phyloP scores from a whole-genome alignment of 495 filamentous ascomycete genomes.

The Penicillium angulare region DNA sequence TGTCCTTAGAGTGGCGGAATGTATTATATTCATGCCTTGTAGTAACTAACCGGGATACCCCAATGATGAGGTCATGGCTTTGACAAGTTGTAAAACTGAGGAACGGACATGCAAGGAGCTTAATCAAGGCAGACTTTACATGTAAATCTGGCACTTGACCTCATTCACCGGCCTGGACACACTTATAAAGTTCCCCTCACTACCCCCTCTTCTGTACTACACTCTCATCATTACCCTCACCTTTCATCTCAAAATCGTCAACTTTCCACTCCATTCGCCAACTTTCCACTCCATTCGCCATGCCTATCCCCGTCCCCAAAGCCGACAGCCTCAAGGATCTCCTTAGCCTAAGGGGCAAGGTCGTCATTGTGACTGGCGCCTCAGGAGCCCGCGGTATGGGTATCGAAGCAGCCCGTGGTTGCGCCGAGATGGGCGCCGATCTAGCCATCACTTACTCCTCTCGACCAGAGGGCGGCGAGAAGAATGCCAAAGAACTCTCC shows the following conservation, averaged over 20 bases:
- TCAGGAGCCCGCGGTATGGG: slow-evolving; percentile 70
- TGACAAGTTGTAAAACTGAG: neutral
- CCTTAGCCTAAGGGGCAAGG: slow-evolving; percentile 71
- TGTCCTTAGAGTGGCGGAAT: neutral
- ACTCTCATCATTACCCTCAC: neutral
- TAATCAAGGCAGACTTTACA: slow-evolving; percentile 1
- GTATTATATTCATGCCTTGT: neutral
- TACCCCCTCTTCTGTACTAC: neutral
- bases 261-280: neutral
- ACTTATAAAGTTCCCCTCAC: neutral
- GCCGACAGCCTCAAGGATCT: slow-evolving; percentile 59
- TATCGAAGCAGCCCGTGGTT: slow-evolving; percentile 69
- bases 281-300: slow-evolving; percentile 12
- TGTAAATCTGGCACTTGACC: neutral
- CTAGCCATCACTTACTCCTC: slow-evolving; percentile 67
- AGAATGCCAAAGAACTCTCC: slow-evolving; percentile 60
- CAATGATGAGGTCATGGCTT: slow-evolving; percentile 5
- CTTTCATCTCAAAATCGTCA: neutral
- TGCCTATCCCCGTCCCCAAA: slow-evolving; percentile 58
- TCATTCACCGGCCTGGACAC: neutral
- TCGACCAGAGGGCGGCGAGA: slow-evolving; percentile 57
- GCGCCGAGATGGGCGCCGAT: slow-evolving; percentile 70
- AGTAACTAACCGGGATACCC: neutral
- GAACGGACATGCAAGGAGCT: neutral
- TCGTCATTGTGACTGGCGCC: slow-evolving; percentile 68